Evolutionary conservation across 768 basidiomycete genomes (phyloP).

Genomic region (Mycena polygramma): DNA sequence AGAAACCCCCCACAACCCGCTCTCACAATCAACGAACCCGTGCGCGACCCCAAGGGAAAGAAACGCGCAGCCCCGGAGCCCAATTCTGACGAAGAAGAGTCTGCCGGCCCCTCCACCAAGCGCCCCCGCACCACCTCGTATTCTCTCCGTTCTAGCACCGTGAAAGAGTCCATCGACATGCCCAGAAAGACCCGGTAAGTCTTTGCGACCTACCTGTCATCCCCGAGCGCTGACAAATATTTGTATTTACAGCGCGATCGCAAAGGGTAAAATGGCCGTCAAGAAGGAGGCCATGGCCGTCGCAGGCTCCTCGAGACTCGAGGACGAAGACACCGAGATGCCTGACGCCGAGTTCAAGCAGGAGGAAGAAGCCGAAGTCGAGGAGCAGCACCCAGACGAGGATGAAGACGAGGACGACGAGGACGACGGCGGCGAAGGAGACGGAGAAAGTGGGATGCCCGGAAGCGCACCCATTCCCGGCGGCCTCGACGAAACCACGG

Average conservation of each 20-base stretch:
- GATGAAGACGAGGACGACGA: conserved; percentile 64
- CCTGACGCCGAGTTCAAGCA: conserved; percentile 65
- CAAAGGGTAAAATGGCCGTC: conserved; percentile 71
- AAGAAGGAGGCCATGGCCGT: conserved; percentile 70
- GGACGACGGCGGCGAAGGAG: conserved; percentile 50
- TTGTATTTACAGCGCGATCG: conserved; percentile 47
- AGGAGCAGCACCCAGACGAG: conserved; percentile 49
- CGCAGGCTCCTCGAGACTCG: conserved; percentile 73
- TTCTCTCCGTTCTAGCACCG: conserved; percentile 73
- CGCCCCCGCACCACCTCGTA: conserved; percentile 73
- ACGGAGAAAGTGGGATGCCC: conserved; percentile 49
- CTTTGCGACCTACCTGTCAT: conserved; percentile 24
- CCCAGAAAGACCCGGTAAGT: conserved; percentile 80
- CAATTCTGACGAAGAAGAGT: conserved; percentile 75
- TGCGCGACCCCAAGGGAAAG: conserved; percentile 88
- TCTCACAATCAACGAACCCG: conserved; percentile 82
- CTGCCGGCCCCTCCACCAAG: conserved; percentile 68
- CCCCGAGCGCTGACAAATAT: conserved; percentile 30
- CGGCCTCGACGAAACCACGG: conserved; percentile 76
- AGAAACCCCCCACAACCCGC: conserved; percentile 63
- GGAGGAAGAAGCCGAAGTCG: conserved; percentile 61
- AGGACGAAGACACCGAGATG: conserved; percentile 86
- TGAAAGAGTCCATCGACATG: conserved; percentile 67
- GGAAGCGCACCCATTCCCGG: conserved; percentile 61
- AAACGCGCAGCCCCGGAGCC: conserved; percentile 87